Percentiles rank a stretch among this genome's conserved stretches.
phyloP scores from a whole-genome alignment of 345 rosid genomes.

The Lepidium sativum region DNA sequence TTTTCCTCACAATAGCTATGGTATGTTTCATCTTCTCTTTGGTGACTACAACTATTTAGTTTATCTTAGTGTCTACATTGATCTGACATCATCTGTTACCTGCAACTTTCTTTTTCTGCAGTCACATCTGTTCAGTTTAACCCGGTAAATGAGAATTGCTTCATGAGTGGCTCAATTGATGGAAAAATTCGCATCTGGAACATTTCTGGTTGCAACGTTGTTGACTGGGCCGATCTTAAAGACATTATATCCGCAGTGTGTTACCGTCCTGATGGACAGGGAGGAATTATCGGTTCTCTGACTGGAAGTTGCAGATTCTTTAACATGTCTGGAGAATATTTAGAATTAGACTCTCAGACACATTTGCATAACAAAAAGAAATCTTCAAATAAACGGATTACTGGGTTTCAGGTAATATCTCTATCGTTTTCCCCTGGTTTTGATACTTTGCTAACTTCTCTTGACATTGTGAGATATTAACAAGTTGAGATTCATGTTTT shows the following conservation, averaged over 20 bases:
- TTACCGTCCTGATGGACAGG: slow-evolving; percentile 76
- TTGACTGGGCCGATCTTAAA: slow-evolving; percentile 70
- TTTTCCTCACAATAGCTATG: slow-evolving; percentile 68
- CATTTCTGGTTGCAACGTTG: slow-evolving; percentile 51
- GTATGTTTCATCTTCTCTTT: slow-evolving; percentile 32
- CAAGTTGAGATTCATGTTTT: neutral
- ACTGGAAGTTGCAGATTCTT: slow-evolving; percentile 53
- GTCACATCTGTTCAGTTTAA: slow-evolving; percentile 81
- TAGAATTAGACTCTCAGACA: slow-evolving; percentile 67
- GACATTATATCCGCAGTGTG: slow-evolving; percentile 80
- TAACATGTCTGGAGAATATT: slow-evolving; percentile 43
- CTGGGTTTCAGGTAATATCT: slow-evolving; percentile 62
- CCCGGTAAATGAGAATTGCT: slow-evolving; percentile 60
- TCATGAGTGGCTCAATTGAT: slow-evolving; percentile 80
- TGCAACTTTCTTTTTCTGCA: slow-evolving; percentile 28
- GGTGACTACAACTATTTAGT: neutral
- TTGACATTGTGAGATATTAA: slow-evolving; percentile 1
- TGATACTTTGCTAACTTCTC: neutral
- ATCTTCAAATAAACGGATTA: slow-evolving; percentile 58
- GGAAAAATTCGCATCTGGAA: slow-evolving; percentile 85
- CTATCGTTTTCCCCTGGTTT: neutral
- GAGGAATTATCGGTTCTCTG: slow-evolving; percentile 48
- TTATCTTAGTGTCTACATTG: neutral
- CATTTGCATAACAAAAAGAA: slow-evolving; percentile 58
- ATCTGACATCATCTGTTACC: slow-evolving; percentile 4